Conservation (phyloP, 805 yeast genomes). For the Pichia sporocuriosa region DNA sequence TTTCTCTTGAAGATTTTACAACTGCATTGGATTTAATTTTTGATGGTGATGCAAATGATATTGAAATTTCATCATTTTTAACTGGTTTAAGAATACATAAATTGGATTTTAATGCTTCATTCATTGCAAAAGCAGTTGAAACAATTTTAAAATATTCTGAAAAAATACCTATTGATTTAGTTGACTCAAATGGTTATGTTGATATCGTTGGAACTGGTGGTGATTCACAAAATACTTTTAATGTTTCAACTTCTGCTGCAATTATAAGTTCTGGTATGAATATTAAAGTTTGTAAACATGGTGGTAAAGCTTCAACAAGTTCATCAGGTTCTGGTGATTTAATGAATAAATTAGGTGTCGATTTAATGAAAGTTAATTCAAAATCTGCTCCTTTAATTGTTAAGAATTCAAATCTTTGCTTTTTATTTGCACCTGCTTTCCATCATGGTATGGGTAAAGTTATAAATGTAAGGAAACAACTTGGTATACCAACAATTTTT, state of each 20-base stretch:
- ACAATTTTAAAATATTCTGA: constrained; percentile 64
- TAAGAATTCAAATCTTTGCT: constrained; percentile 48
- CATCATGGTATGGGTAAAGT: constrained; percentile 87
- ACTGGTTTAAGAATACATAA: constrained; percentile 69
- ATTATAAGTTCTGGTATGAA: constrained; percentile 90
- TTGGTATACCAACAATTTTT: constrained; percentile 91
- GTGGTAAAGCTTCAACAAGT: constrained; percentile 95
- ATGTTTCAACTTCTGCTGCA: constrained; percentile 92
- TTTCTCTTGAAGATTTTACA: constrained; percentile 59
- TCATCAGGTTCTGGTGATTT: constrained; percentile 92
- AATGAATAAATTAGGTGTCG: constrained; percentile 75
- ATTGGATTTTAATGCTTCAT: constrained; percentile 74
- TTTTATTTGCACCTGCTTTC: constrained; percentile 87
- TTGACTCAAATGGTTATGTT: constrained; percentile 47
- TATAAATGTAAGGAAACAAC: constrained; percentile 63
- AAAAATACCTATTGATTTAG: constrained; percentile 38
- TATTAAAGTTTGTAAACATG: constrained; percentile 83
- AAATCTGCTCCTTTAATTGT: constrained; percentile 54
- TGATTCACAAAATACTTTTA: constrained; percentile 95
- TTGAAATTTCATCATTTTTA: constrained; percentile 73
- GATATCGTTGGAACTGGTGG: constrained; percentile 99
- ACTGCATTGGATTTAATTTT: constrained; percentile 57
- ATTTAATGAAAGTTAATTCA: constrained; percentile 60
- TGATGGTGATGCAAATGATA: constrained; percentile 52
- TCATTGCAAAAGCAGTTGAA: constrained; percentile 78